Evolutionary conservation across 305 asterid species (phyloP), one percentile per base, ranked within the genome.

Genomic region (Fraxinus sp.): DNA sequence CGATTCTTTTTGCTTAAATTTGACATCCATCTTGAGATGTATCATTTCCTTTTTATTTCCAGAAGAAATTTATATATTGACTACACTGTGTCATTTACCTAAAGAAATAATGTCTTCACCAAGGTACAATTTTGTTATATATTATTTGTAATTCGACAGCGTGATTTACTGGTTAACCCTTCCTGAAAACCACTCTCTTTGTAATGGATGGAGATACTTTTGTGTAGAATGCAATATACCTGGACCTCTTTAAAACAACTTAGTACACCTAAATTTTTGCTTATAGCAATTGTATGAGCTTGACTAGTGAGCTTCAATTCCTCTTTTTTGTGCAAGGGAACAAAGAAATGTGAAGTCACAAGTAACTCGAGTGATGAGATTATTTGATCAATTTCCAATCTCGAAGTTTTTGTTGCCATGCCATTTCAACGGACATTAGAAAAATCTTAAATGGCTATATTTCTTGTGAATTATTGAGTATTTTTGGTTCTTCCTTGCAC

Each of bases 401-500:
- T 62, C 22, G 36, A 77, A 16, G 22, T 59, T 26, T 30, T 39
- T 26, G 37, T 79, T 30, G 14, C 4, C 33, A 30, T 33, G 43
- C 71, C 55, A 9, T 9, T 30, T 30, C 24, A 28, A 70, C 75
- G 14, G 37, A 80, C 30, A 28, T 70, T 46, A 14, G 78, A 32
- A 72, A 72, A 55, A 26, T 18, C 10, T 9, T 3, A 28, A 26
- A 18, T 32, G 64, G 39, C 7, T 66, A 52, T 32, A 11, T 18
- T 75, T 16, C 77, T 26, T 6, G 57, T 57, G 18, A 52, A 74
- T 52, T 72, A 36, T 55, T n/a, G 11, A 26, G 14, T 66, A n/a
- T 35, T n/a, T 66, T 80, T 52, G 55, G 81, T 71, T 57, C 37
- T 43, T 83, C 52, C 28, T 39, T 14, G 16, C 78, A 59, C 59